Percentiles rank a stretch among this genome's conserved stretches.
phyloP scores from a whole-genome alignment of 352 stramenopile genomes.

The Globisporangium mamillatum region DNA sequence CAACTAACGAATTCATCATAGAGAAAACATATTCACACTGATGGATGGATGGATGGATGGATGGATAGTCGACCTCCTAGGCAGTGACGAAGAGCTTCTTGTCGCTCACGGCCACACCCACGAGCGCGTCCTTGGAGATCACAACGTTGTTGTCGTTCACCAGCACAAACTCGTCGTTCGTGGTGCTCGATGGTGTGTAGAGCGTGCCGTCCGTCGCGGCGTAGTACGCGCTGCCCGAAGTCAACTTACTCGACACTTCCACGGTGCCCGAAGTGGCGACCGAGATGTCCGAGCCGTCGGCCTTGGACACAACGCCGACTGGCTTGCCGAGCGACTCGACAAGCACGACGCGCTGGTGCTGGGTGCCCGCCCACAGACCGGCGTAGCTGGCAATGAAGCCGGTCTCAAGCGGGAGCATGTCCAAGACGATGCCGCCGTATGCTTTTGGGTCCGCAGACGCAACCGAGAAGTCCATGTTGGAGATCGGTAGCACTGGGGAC shows the following conservation, averaged over 20 bases:
- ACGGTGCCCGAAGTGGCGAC: constrained; percentile 64
- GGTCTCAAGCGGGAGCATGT: constrained; percentile 49
- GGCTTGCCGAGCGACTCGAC: constrained; percentile 71
- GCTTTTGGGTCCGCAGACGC: constrained; percentile 49
- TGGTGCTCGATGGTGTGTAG: constrained; percentile 45
- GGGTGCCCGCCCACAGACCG: constrained; percentile 43
- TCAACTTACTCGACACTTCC: constrained; percentile 35
- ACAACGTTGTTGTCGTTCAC: constrained; percentile 69
- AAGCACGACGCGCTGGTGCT: constrained; percentile 69
- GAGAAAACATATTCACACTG: background rate
- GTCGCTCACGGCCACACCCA: constrained; percentile 62
- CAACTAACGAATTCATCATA: background rate
- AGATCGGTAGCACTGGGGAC: constrained; percentile 61
- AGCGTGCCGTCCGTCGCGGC: constrained; percentile 58
- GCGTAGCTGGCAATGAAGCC: constrained; percentile 60
- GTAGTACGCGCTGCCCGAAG: constrained; percentile 62
- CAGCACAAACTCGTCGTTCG: constrained; percentile 57
- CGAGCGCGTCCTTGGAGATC: constrained; percentile 71
- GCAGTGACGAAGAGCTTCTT: constrained; percentile 59
- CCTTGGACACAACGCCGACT: constrained; percentile 67
- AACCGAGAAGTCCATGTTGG: constrained; percentile 71
- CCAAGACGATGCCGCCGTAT: constrained; percentile 48
- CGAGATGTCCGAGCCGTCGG: constrained; percentile 46
- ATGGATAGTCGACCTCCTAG: background rate
- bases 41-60: background rate